Conservation (phyloP, 176 grass and related monocot species). For the Raddia distichophylla region DNA sequence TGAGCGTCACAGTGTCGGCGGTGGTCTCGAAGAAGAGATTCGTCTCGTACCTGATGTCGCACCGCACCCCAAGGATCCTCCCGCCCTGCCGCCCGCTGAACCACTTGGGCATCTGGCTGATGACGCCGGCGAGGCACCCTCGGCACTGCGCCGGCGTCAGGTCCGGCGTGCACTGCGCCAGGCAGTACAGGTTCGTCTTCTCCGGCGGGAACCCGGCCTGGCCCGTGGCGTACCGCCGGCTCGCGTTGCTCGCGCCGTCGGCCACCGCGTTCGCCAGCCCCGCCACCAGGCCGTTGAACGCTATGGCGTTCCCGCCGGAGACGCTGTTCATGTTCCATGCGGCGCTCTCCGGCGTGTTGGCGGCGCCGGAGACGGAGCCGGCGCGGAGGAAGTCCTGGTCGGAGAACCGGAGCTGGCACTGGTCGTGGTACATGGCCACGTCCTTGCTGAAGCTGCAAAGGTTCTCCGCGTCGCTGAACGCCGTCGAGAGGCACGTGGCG, state of each 20-base stretch:
- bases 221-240: constrained; percentile 31
- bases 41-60: constrained; percentile 57
- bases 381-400: constrained; percentile 40
- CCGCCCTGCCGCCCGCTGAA: constrained; percentile 36
- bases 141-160: constrained; percentile 39
- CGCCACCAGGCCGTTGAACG: constrained; percentile 40
- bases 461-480: background rate
- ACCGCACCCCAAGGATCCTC: constrained; percentile 54
- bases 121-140: constrained; percentile 36
- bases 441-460: constrained; percentile 34
- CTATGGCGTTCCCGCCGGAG: background rate
- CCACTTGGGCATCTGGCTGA: background rate
- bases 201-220: constrained; percentile 43
- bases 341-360: constrained; percentile 21
- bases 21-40: constrained; percentile 37
- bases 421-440: constrained; percentile 50
- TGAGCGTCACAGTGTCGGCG: constrained; percentile 29
- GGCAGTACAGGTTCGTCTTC: constrained; percentile 23
- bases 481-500: constrained; percentile 29
- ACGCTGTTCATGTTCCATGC: constrained; percentile 49
- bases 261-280: constrained; percentile 24
- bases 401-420: constrained; percentile 51
- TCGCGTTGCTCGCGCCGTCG: constrained; percentile 28
- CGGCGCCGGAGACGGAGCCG: constrained; percentile 1
- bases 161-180: constrained; percentile 60